Base-by-base conservation (phyloP, 163 green algal species). In the Dunaliella salina region DNA sequence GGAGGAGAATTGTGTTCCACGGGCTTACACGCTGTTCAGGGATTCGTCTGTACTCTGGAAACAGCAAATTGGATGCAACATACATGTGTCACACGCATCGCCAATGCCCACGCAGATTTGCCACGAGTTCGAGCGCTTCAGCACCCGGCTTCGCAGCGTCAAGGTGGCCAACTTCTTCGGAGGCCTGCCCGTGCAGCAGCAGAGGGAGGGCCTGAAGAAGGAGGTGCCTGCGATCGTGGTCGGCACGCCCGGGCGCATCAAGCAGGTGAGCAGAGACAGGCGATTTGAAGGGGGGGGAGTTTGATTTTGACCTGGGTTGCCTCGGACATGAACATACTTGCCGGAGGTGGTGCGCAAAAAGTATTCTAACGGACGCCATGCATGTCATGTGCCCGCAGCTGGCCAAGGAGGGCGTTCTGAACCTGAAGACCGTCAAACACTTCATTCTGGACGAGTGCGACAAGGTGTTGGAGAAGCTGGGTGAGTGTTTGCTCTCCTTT, bases 371-470 rank as follows among this genome's bases (percentile, higher is more conserved):
- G 40, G 8, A 8, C 40, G 8, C 40, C 40, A 50, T 50, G 40
- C 40, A 8, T 50, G 40, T 50, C 11, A 29, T 75, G 63, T 29
- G 63, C 63, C 26, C 83, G 33, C 91, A 96, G 91, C 95, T 99
- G 34, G 95, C 90, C 0, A 93, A 95, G 83, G 91, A 98, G 85
- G 91, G 91, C 45, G 84, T 88, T 24, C 92, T 99, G 67, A 96
- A 98, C 80, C 90, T 99, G 86, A 93, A 91, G 81, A 89, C 93
- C 85, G 91, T 99, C 33, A 91, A 94, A 18, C 95, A 98, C 93
- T 99, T 99, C 89, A 92, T 99, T 11, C 92, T 99, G 26, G 97
- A 99, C 87, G 97, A 99, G 94, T 99, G 97, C 89, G 97, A 99
- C 93, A 99, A 99, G 93, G 96, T 99, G 94, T 94, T 99, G 87